Evolutionary conservation across 352 stramenopile genomes (phyloP).

Genomic region (Thraustotheca clavata): DNA sequence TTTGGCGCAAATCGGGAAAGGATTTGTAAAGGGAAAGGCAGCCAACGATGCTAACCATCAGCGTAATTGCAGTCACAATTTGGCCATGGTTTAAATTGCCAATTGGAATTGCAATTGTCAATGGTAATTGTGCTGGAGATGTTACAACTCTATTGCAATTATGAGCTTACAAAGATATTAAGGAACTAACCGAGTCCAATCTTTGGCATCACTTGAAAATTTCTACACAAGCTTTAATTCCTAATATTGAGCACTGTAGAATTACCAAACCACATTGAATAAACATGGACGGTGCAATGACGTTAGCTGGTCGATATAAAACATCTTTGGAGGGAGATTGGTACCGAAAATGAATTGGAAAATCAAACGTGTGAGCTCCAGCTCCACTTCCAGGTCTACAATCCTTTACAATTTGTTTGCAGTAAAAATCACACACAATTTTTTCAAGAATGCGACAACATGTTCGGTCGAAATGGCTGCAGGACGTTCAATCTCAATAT

Average conservation of each 20-base stretch:
- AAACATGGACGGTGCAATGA: slow-evolving; percentile 25
- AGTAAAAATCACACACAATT: slow-evolving; percentile 17
- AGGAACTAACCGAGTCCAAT: slow-evolving; percentile 1
- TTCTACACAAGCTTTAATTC: background rate
- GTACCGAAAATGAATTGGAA: slow-evolving; percentile 32
- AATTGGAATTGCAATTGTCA: slow-evolving; percentile 8
- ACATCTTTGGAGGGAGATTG: slow-evolving; percentile 27
- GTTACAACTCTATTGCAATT: background rate
- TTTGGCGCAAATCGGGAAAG: too few relatives aligned
- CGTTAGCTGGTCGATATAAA: slow-evolving; percentile 22
- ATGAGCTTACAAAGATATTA: background rate
- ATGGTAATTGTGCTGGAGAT: background rate
- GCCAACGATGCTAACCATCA: slow-evolving; percentile 15
- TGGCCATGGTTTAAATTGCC: slow-evolving; percentile 6
- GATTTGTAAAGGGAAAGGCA: slow-evolving; percentile 9
- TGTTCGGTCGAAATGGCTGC: slow-evolving; percentile 14
- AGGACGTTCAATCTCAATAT: slow-evolving; percentile 22
- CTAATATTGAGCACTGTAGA: background rate
- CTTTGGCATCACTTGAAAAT: background rate
- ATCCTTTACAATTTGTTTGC: background rate
- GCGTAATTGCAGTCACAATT: slow-evolving; percentile 9
- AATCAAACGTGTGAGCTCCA: slow-evolving; percentile 11
- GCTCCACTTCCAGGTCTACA: background rate
- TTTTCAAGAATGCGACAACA: slow-evolving; percentile 22
- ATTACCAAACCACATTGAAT: slow-evolving; percentile 6